Conservation (phyloP, 2,329 filamentous ascomycete genomes). For the Tolypocladium guangdongense region DNA sequence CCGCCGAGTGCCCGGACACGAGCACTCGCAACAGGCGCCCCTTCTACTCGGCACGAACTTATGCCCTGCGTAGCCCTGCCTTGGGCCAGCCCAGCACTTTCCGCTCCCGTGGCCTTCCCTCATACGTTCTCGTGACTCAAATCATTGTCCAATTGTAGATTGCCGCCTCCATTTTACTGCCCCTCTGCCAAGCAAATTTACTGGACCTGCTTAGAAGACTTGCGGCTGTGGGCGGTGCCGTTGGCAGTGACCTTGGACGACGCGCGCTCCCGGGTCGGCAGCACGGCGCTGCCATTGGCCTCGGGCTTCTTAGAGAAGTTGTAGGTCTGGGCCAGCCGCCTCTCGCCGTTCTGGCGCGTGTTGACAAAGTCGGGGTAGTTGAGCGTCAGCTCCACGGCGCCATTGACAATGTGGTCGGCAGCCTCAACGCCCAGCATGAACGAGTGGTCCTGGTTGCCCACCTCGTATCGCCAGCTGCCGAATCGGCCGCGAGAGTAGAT, state of each 20-base stretch:
- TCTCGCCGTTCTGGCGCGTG: slow-evolving; percentile 48
- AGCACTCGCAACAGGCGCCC: neutral
- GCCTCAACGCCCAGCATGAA: slow-evolving; percentile 97
- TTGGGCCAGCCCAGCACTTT: neutral
- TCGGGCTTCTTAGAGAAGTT: slow-evolving; percentile 21
- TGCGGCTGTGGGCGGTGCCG: slow-evolving; percentile 16
- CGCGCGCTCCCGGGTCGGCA: slow-evolving; percentile 25
- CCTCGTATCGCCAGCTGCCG: slow-evolving; percentile 96
- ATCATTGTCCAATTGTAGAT: neutral
- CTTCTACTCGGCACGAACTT: neutral
- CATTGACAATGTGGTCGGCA: slow-evolving; percentile 80
- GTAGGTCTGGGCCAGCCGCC: slow-evolving; percentile 33
- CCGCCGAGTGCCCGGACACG: neutral
- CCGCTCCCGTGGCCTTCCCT: neutral
- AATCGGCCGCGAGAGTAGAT: slow-evolving; percentile 96
- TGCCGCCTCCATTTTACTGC: neutral
- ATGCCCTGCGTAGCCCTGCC: neutral
- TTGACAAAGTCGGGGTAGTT: slow-evolving; percentile 98
- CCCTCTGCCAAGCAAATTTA: slow-evolving; percentile 6
- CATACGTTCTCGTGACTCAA: neutral
- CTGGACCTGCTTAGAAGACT: slow-evolving; percentile 22
- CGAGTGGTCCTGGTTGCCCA: slow-evolving; percentile 92
- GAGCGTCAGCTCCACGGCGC: slow-evolving; percentile 81
- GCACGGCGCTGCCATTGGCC: slow-evolving; percentile 22
- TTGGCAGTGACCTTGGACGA: slow-evolving; percentile 20